phyloP scores from a whole-genome alignment of 345 rosid species.

The Cardamine resedifolia region DNA sequence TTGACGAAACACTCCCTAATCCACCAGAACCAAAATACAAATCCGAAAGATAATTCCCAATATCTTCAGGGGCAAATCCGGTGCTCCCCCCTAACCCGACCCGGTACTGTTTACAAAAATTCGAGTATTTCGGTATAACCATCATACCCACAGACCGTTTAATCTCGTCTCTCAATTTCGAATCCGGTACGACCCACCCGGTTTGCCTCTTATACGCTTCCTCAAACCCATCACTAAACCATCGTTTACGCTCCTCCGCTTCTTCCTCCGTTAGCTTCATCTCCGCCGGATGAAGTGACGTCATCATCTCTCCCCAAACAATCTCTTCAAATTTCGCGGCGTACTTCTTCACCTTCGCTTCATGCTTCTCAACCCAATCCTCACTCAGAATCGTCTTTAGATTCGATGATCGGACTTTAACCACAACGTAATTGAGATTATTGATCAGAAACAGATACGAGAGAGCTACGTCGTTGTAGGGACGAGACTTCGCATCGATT shows the following conservation, averaged over 20 bases:
- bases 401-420: constrained; percentile 52
- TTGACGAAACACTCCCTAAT: constrained; percentile 13
- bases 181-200: constrained; percentile 54
- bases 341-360: constrained; percentile 53
- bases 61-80: constrained; percentile 62
- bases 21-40: constrained; percentile 35
- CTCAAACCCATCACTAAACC: constrained; percentile 56
- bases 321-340: constrained; percentile 52
- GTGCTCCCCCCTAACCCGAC: constrained; percentile 32
- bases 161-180: constrained; percentile 55
- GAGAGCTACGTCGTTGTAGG: constrained; percentile 55
- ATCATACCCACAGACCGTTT: constrained; percentile 48
- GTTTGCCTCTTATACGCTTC: constrained; percentile 52
- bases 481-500: constrained; percentile 56
- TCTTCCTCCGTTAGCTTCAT: background rate
- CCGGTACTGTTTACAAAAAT: constrained; percentile 40
- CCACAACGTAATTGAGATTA: constrained; percentile 65
- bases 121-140: constrained; percentile 48
- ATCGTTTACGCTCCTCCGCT: constrained; percentile 41
- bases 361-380: constrained; percentile 57
- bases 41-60: constrained; percentile 59
- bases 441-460: constrained; percentile 69
- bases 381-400: constrained; percentile 53
- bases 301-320: constrained; percentile 56
- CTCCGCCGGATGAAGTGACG: constrained; percentile 35